Base-by-base conservation (phyloP, 306 rosid species). In the Quercus mongolica region DNA sequence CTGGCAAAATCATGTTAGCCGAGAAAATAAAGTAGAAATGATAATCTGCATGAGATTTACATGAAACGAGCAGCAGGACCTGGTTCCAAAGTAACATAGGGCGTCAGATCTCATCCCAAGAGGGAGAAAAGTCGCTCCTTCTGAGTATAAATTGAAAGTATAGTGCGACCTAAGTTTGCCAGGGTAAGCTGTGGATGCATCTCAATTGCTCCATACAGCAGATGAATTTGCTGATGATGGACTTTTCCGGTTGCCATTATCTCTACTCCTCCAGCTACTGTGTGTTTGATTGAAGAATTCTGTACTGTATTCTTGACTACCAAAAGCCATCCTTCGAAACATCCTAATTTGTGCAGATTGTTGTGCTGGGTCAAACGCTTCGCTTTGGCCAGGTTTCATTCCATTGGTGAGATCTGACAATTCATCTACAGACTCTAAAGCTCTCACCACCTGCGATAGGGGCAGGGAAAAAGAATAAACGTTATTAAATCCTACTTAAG, bases 241-340 rank as follows among this genome's bases (percentile, higher is more conserved):
- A 28, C 83, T 80, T 73, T 86, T 73, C 25, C 74, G 78, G 77
- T 78, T 31, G 2, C 69, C 74, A 3, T 74, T 85, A 15, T 91
- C 92, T 73, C 91, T 85, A 76, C 90, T 92, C 73, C 83, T 84
- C 95, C 90, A 91, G 83, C 96, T 91, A 79, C 93, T 89, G 68
- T 89, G 92, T 74, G 90, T 85, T 58, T 78, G 88, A 74, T 89
- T 84, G 6, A 82, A 91, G 84, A 84, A 83, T 55, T 74, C 88
- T 2, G 92, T 76, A 79, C 93, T 91, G 80, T 70, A 57, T 18
- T 88, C 96, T 79, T 90, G 97, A 78, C 93, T 91, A 4, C 91
- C 99, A 64, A 93, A 95, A 23, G 97, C 98, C 99, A 93, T 91
- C 74, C 90, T 90, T 65, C 84, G 93, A 80, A 93, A 91, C 93